Evolutionary conservation across 108 stramenopile genomes (phyloP).

Genomic region (Skeletonema menzelii): DNA sequence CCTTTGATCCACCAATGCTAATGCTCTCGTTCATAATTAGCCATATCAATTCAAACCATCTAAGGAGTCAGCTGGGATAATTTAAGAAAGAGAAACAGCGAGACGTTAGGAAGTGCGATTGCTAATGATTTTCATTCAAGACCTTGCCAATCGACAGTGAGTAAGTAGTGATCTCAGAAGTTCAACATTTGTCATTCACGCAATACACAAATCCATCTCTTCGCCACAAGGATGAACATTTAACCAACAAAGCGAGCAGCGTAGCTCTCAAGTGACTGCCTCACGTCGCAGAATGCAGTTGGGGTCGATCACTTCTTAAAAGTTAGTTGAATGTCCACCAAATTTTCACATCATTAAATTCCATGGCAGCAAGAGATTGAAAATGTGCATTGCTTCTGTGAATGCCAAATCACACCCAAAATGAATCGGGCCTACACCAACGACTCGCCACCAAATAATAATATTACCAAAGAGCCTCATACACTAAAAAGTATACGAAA

Average conservation of each 20-base stretch:
- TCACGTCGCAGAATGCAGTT: constrained; percentile 9
- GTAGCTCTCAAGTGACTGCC: constrained; percentile 46
- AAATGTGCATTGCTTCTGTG: background rate
- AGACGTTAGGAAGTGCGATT: background rate
- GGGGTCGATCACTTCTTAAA: constrained; percentile 43
- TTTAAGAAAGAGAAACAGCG: background rate
- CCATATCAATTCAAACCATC: background rate
- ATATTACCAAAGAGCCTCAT: background rate
- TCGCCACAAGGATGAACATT: background rate
- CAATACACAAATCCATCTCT: background rate
- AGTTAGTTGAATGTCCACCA: constrained; percentile 10
- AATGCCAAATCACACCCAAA: constrained; percentile 14
- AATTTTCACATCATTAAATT: constrained; percentile 33
- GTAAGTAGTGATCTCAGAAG: background rate
- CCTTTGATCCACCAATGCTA: constrained; percentile 44
- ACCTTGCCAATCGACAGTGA: background rate
- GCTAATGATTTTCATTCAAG: background rate
- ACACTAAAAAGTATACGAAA: background rate
- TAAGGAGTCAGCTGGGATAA: background rate
- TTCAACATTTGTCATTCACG: background rate
- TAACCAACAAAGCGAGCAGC: constrained; percentile 25
- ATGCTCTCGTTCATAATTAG: background rate
- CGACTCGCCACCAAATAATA: constrained; percentile 24
- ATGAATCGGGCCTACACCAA: background rate
- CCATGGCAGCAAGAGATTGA: background rate